These are phyloP conservation scores for Aphanomyces stellatus DNA, from an alignment of 352 stramenopile genomes.

Conservation along the genomic window DNA sequence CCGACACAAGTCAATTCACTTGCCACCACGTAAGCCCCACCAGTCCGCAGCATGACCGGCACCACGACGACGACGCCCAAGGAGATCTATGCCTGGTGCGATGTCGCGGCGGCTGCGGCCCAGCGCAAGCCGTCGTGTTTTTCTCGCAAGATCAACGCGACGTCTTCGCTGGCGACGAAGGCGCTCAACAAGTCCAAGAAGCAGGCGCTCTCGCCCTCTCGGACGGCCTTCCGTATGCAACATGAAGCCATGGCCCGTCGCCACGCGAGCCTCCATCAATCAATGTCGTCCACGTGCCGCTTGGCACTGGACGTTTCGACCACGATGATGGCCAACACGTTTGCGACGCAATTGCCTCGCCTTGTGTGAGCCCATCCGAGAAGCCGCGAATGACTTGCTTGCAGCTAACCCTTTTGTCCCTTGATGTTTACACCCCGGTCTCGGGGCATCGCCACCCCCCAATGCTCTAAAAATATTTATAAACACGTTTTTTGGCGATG, in stretches of 20 bases:
- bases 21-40: neutral
- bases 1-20: neutral
- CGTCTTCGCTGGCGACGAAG: neutral
- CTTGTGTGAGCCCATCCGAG: neutral
- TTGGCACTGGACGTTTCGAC: neutral
- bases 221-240: neutral
- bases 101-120: neutral
- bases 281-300: neutral
- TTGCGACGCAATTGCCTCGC: slow-evolving; percentile 1
- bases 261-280: neutral
- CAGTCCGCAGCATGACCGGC: neutral
- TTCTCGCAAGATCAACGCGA: slow-evolving; percentile 5
- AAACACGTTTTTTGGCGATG: too few relatives aligned
- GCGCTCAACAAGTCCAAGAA: slow-evolving; percentile 1
- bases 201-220: neutral
- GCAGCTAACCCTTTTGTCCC: too few relatives aligned
- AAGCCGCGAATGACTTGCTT: too few relatives aligned
- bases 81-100: neutral
- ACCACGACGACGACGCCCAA: neutral
- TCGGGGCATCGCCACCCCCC: neutral
- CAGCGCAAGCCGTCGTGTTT: neutral
- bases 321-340: neutral
- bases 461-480: neutral
- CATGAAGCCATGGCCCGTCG: slow-evolving; percentile 7
- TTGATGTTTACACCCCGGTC: too few relatives aligned